phyloP scores from a whole-genome alignment of 192 early-diverging fungal species.

The Diversispora epigaea region DNA sequence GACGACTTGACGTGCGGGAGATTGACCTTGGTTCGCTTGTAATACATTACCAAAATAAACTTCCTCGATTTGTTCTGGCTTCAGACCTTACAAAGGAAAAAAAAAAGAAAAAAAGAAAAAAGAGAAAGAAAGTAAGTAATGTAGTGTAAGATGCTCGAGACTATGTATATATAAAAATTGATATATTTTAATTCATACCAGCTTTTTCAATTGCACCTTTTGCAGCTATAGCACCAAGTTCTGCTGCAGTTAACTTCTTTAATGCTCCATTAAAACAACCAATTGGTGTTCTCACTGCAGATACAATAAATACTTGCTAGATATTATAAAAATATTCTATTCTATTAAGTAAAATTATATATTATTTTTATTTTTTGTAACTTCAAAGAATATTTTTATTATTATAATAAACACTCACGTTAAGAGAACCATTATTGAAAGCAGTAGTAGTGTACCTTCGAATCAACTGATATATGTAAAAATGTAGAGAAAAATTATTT shows the following conservation, averaged over 20 bases:
- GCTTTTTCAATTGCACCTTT: slow-evolving; percentile 81
- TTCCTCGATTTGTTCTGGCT: slow-evolving; percentile 84
- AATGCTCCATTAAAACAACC: slow-evolving; percentile 89
- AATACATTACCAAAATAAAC: slow-evolving; percentile 96
- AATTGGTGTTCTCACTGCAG: slow-evolving; percentile 88
- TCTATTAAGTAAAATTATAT: too few relatives aligned
- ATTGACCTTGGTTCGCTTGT: slow-evolving; percentile 84
- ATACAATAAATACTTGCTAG: slow-evolving; percentile 60
- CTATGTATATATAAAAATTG: neutral
- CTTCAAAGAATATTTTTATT: too few relatives aligned
- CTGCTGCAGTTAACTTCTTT: slow-evolving; percentile 75
- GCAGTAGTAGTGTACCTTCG: too few relatives aligned
- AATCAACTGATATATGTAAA: too few relatives aligned
- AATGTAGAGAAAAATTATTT: too few relatives aligned
- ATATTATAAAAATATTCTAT: neutral
- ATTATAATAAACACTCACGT: too few relatives aligned
- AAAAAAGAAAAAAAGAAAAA: neutral
- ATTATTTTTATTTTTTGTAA: too few relatives aligned
- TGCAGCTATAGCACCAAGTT: slow-evolving; percentile 85
- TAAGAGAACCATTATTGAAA: too few relatives aligned
- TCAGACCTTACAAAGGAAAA: slow-evolving; percentile 48
- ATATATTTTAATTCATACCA: slow-evolving; percentile 45
- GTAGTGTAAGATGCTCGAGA: too few relatives aligned
- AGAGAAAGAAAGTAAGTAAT: too few relatives aligned
- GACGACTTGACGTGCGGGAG: slow-evolving; percentile 90